These are phyloP conservation scores for Leccinum ponderosum DNA, from an alignment of 1,284 basidiomycete genomes.

Conservation along the genomic window DNA sequence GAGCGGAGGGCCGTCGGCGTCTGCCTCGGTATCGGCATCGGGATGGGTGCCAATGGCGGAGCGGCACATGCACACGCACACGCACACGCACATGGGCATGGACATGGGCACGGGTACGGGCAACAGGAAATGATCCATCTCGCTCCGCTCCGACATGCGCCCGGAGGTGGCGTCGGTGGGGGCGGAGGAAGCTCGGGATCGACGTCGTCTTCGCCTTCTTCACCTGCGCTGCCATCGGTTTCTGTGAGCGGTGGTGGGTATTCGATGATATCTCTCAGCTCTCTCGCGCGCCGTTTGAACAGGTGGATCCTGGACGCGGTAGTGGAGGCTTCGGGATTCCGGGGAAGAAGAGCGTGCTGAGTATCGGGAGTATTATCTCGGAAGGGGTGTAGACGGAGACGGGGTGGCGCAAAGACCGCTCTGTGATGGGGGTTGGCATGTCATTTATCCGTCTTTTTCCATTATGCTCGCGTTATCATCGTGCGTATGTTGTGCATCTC, in stretches of 20 bases:
- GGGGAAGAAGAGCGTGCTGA: constrained; percentile 65
- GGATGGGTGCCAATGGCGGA: constrained; percentile 19
- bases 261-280: constrained; percentile 32
- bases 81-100: too few species aligned
- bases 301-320: constrained; percentile 33
- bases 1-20: constrained; percentile 2
- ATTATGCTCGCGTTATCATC: constrained; percentile 4
- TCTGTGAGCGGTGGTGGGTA: constrained; percentile 22
- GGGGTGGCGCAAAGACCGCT: not conserved
- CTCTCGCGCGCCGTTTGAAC: constrained; percentile 28
- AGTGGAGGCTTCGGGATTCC: constrained; percentile 12
- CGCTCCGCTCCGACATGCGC: constrained; percentile 46
- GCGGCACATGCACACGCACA: not conserved
- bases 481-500: not conserved
- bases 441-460: constrained; percentile 9
- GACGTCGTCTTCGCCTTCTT: constrained; percentile 28
- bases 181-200: constrained; percentile 11
- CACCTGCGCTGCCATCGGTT: constrained; percentile 24
- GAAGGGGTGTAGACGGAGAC: constrained; percentile 27
- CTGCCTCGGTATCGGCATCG: not conserved
- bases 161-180: constrained; percentile 9
- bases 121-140: constrained; percentile 53
- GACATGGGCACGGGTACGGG: constrained; percentile 8
- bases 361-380: constrained; percentile 72
- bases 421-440: not conserved